These are phyloP conservation scores for Boletus vinaceobasis DNA, from an alignment of 768 basidiomycete species.

Conservation along the genomic window DNA sequence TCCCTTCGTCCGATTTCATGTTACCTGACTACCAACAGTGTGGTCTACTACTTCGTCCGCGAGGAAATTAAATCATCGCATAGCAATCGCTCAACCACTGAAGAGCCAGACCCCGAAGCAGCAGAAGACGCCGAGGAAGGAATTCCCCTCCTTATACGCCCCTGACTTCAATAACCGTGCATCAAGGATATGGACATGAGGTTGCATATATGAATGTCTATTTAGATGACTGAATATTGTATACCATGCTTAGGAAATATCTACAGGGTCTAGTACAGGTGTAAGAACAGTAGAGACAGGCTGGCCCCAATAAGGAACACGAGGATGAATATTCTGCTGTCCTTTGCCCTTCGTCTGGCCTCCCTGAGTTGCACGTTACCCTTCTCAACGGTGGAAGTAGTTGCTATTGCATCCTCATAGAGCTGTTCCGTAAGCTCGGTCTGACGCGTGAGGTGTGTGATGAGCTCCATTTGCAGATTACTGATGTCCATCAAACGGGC, in stretches of 20 bases:
- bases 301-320: conserved; percentile 91
- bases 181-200: not conserved
- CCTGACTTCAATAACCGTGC: not conserved
- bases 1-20: conserved; percentile 3
- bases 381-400: conserved; percentile 80
- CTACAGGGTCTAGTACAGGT: conserved; percentile 65
- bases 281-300: conserved; percentile 87
- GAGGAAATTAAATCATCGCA: conserved; percentile 55
- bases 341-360: conserved; percentile 82
- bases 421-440: conserved; percentile 90
- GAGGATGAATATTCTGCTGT: conserved; percentile 85
- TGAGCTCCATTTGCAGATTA: conserved; percentile 87
- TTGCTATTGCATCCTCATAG: conserved; percentile 91
- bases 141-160: conserved; percentile 43
- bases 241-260: conserved; percentile 2
- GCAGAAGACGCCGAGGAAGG: conserved; percentile 60
- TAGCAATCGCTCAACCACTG: conserved; percentile 44
- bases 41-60: conserved; percentile 63
- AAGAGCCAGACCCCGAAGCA: conserved; percentile 56
- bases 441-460: conserved; percentile 83
- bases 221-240: conserved; percentile 2
- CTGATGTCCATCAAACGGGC: conserved; percentile 90
- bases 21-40: conserved; percentile 39
- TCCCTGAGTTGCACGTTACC: conserved; percentile 89
- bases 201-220: not conserved